Conservation (phyloP, 768 basidiomycete species). For the Boletus eberwhitei region DNA sequence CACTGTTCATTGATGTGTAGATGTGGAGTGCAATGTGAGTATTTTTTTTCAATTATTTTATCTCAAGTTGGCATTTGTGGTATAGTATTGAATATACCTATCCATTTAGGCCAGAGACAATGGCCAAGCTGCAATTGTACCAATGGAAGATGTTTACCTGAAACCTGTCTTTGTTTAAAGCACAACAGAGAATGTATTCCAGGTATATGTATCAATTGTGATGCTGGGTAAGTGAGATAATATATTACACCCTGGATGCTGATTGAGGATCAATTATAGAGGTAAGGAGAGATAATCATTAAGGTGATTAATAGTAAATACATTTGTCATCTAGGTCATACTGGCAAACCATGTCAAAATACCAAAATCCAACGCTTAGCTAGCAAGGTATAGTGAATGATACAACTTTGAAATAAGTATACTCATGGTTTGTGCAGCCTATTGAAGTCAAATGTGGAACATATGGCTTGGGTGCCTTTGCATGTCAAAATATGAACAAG, state of each 20-base stretch:
- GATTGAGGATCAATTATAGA: conserved; percentile 10
- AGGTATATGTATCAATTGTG: conserved; percentile 44
- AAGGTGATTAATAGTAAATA: background rate
- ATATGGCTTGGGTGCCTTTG: conserved; percentile 48
- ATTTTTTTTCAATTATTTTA: background rate
- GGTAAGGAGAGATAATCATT: conserved; percentile 8
- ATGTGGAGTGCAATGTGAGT: conserved; percentile 43
- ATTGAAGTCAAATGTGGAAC: conserved; percentile 34
- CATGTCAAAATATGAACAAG: conserved; percentile 23
- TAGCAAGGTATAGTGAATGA: conserved; percentile 17
- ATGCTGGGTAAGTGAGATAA: conserved; percentile 36
- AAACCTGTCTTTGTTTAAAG: conserved; percentile 37
- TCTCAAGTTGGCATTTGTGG: background rate
- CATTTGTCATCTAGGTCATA: conserved; percentile 12
- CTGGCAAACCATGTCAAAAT: conserved; percentile 25
- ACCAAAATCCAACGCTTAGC: conserved; percentile 25
- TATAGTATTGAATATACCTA: background rate
- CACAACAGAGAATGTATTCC: conserved; percentile 49
- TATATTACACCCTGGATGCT: background rate
- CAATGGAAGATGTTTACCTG: conserved; percentile 28
- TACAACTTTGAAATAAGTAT: background rate
- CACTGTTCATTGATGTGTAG: conserved; percentile 49
- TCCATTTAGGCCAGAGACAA: conserved; percentile 12
- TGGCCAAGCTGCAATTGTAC: conserved; percentile 12
- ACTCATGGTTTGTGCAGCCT: conserved; percentile 22